Conservation (phyloP, 2,329 filamentous ascomycete species). For the Penicillium sp. region DNA sequence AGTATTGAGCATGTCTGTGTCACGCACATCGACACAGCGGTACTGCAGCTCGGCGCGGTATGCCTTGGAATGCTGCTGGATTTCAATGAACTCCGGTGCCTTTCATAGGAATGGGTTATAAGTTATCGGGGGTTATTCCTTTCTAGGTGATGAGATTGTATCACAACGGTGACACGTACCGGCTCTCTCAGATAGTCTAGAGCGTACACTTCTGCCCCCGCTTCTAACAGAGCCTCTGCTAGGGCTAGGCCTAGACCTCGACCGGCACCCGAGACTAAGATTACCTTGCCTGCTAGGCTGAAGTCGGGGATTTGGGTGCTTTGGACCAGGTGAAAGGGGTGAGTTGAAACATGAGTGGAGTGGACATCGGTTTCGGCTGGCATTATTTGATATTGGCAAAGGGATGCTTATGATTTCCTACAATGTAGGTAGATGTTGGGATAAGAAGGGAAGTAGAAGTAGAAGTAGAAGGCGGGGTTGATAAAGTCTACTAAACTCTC, state of each 20-base stretch:
- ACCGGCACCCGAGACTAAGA: background rate
- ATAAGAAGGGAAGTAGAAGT: too few species aligned
- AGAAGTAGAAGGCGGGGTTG: background rate
- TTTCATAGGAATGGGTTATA: background rate
- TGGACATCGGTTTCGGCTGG: background rate
- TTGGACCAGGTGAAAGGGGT: background rate
- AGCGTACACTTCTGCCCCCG: background rate
- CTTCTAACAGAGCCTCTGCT: background rate
- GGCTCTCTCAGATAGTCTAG: background rate
- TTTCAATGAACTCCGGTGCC: background rate
- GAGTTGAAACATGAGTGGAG: background rate
- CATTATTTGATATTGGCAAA: background rate
- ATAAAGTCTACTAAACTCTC: background rate
- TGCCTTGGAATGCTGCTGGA: background rate
- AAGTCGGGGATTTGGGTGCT: background rate
- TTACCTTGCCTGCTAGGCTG: background rate
- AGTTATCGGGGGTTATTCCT: background rate
- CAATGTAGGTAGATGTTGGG: background rate
- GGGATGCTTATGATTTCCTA: too few species aligned
- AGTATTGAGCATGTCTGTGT: slow-evolving; percentile 65
- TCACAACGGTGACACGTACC: background rate
- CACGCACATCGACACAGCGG: slow-evolving; percentile 75
- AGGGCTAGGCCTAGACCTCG: background rate
- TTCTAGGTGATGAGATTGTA: background rate
- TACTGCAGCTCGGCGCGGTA: slow-evolving; percentile 64